A percentile compares a stretch with the other conserved stretches of the same genome.
These are phyloP conservation scores for Clarkia xantiana DNA, from an alignment of 345 rosid species.

Conservation along the genomic window DNA sequence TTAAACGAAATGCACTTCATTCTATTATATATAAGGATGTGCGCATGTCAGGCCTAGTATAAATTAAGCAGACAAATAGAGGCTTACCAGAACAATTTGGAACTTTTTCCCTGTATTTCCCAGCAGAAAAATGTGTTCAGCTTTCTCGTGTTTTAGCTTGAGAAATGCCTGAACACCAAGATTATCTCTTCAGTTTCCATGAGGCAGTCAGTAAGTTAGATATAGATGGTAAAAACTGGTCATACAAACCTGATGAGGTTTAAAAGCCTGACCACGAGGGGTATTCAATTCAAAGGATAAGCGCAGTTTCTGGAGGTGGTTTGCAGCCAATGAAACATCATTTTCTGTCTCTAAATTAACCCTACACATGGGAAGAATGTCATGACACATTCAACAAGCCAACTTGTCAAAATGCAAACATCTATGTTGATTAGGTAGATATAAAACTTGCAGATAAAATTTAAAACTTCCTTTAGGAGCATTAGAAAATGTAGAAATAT, in stretches of 20 bases:
- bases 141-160: conserved; percentile 77
- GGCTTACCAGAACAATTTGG: conserved; percentile 72
- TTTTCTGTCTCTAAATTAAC: conserved; percentile 56
- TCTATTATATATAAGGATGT: too few relatives aligned
- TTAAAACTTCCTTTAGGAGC: too few relatives aligned
- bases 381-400: background rate
- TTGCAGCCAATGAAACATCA: conserved; percentile 60
- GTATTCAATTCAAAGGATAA: conserved; percentile 54
- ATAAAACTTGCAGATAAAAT: too few relatives aligned
- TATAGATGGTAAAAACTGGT: too few relatives aligned
- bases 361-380: conserved; percentile 20
- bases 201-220: too few relatives aligned
- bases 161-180: conserved; percentile 65
- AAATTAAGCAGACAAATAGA: background rate
- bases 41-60: too few relatives aligned
- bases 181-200: conserved; percentile 6
- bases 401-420: background rate
- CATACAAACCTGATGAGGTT: conserved; percentile 78
- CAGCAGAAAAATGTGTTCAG: conserved; percentile 77
- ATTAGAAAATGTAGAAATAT: too few relatives aligned
- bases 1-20: too few relatives aligned
- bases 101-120: conserved; percentile 58
- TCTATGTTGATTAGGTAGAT: background rate
- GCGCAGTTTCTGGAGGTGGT: conserved; percentile 89
- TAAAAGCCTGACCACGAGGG: conserved; percentile 53